Evolutionary conservation across 352 stramenopile species (phyloP).

Genomic region (Phytopythium montanum): DNA sequence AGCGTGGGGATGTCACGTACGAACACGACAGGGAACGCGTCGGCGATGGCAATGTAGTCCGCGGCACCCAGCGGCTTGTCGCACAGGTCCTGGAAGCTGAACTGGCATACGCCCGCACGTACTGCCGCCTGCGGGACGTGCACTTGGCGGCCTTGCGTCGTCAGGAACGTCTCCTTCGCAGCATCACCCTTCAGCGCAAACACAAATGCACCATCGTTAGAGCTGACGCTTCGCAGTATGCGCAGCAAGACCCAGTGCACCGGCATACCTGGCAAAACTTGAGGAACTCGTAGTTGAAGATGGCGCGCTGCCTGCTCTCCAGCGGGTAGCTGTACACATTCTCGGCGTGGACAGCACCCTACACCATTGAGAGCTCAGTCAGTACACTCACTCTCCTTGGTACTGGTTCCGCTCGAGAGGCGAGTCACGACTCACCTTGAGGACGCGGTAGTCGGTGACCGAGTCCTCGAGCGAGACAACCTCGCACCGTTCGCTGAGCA

Average conservation of each 20-base stretch:
- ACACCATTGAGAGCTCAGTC: background rate
- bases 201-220: background rate
- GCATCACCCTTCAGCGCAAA: constrained; percentile 27
- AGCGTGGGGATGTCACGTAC: constrained; percentile 91
- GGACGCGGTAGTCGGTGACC: constrained; percentile 76
- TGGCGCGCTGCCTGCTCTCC: constrained; percentile 33
- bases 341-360: constrained; percentile 43
- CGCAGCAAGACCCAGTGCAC: background rate
- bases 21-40: constrained; percentile 86
- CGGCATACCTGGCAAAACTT: constrained; percentile 36
- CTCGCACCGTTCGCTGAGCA: constrained; percentile 87
- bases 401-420: background rate
- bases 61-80: constrained; percentile 88
- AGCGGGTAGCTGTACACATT: constrained; percentile 75
- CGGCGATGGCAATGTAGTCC: constrained; percentile 94
- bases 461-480: constrained; percentile 77
- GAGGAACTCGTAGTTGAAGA: constrained; percentile 72
- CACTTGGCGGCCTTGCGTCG: constrained; percentile 68
- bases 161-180: constrained; percentile 42
- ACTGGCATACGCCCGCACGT: constrained; percentile 63
- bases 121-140: constrained; percentile 54
- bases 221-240: too few relatives aligned
- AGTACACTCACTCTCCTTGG: background rate
- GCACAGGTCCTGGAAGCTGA: constrained; percentile 97
- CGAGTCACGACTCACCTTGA: constrained; percentile 45